Conservation (phyloP, 257 asterid species). For the Nyctanthes arbortristis region DNA sequence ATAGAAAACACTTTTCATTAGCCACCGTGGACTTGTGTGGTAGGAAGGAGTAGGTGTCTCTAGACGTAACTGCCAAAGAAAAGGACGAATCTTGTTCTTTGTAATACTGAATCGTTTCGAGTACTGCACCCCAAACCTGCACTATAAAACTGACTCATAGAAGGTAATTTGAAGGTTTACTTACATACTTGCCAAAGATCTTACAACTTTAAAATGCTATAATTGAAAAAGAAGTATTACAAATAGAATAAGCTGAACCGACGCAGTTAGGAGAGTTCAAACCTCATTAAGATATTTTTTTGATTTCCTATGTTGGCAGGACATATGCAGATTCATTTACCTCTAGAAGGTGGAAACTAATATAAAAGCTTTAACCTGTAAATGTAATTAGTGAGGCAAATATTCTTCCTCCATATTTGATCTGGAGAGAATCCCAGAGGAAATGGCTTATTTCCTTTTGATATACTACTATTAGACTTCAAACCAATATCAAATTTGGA, state of each 20-base stretch:
- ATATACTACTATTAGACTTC: too few relatives aligned
- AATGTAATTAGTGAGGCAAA: too few relatives aligned
- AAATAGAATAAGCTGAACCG: not conserved
- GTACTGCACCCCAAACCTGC: not conserved
- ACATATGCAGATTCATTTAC: not conserved
- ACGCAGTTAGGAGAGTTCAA: not conserved
- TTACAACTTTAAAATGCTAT: not conserved
- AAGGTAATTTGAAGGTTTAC: not conserved
- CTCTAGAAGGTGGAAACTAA: not conserved
- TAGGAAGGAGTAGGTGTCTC: not conserved
- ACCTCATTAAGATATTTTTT: not conserved
- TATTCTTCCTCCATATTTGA: not conserved
- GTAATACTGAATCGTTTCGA: not conserved
- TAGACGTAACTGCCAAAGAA: not conserved
- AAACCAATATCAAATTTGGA: too few relatives aligned
- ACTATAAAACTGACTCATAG: not conserved
- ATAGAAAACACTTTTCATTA: not conserved
- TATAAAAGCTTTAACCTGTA: not conserved
- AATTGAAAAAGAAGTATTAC: not conserved
- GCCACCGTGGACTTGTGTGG: not conserved
- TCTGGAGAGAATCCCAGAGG: not conserved
- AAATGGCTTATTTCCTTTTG: not conserved
- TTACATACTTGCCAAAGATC: not conserved
- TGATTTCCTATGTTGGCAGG: not conserved
- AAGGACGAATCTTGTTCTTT: not conserved